Base-by-base conservation (phyloP, 2,329 filamentous ascomycete species). In the Fusarium camptoceras region DNA sequence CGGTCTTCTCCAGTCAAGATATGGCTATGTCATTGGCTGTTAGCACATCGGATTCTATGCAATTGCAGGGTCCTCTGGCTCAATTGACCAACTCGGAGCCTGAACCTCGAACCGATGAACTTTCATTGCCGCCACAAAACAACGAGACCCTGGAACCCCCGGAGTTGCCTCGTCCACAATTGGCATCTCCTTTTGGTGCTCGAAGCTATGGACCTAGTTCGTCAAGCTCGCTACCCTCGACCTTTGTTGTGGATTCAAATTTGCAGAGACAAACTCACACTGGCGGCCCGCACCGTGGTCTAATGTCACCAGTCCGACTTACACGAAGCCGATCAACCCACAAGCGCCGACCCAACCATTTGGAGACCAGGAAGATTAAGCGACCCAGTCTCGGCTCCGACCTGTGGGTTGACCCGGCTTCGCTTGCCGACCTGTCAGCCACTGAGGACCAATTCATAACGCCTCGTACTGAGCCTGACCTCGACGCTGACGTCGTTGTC, bases 1-100 rank as follows among this genome's bases (percentile, higher is more conserved):
- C 84, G 3, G 79, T 86, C 14, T 91, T 91, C 75, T 87, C 84
- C 3, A 86, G 85, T 14, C 84, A 86, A 42, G 89, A 91, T 66
- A 89, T 92, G 84, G 83, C 85, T 43, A 80, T 91, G 73, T 91
- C 89, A 14, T 81, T 92, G 55, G 83, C 85, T 3, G 80, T 90
- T 30, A 89, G 87, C 79, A 91, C 89, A 2, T 85, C 89, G 3
- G 87, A 90, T 43, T 85, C 85, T 4, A 91, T 92, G 89, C 86
- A 90, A 70, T 86, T 85, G 0, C 81, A 87, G 55, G 89, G 88
- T 5, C 87, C 88, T 12, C 74, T 92, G 57, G 88, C 89, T 4
- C 86, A 87, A 70, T 82, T 91, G 43, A 85, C 87, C n/a, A 80
- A 80, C 56, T 85, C 85, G 18, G 71, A 70, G 37, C 56, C 72